Evolutionary conservation across 2,329 filamentous ascomycete genomes (phyloP), one percentile per base, ranked within the genome.

Genomic region (Dendrostoma leiphaemia): DNA sequence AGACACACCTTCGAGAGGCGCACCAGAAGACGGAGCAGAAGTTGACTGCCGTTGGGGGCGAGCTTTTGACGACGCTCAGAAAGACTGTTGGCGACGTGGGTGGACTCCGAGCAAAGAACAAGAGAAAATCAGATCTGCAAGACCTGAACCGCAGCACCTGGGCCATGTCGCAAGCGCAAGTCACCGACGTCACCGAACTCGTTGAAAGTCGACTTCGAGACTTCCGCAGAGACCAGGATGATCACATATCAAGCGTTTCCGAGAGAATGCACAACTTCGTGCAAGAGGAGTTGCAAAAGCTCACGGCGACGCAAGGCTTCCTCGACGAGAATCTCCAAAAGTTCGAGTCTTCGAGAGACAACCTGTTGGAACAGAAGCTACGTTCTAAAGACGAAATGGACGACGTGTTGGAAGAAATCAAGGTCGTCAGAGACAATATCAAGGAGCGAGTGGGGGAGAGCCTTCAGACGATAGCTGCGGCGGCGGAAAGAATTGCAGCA

Each of bases 331-430:
- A 92, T 64, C 78, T 88, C 8, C 73, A 79, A 7, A 78, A 79
- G 0, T 91, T 96, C 62, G 78, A 84, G 35, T 75, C 79, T 17
- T 89, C 88, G 0, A 85, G 87, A 67, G 75, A 78, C 48, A 82
- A 88, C 61, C 80, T 95, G 15, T 79, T 88, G 24, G 76, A 82
- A 38, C 85, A 89, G 63, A 88, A 85, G 53, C 76, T 80, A 23
- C 77, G 80, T 58, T 88, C 91, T 3, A 90, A 88, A 64, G 85
- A 92, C 45, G 88, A 92, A 53, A 91, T 97, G 89, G 92, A 97
- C 63, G 77, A 83, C n/a, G 87, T 96, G 2, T 78, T 99, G 9
- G 90, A 94, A 64, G 93, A 96, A 67, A 96, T 97, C 68, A 92
- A 92, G 67, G 84, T 83, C n/a, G 79, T 97, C 23, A 84, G 93